Percentiles rank a stretch among this genome's conserved stretches.
phyloP scores from a whole-genome alignment of 2,329 filamentous ascomycete genomes.

The Orbilia brochopaga region DNA sequence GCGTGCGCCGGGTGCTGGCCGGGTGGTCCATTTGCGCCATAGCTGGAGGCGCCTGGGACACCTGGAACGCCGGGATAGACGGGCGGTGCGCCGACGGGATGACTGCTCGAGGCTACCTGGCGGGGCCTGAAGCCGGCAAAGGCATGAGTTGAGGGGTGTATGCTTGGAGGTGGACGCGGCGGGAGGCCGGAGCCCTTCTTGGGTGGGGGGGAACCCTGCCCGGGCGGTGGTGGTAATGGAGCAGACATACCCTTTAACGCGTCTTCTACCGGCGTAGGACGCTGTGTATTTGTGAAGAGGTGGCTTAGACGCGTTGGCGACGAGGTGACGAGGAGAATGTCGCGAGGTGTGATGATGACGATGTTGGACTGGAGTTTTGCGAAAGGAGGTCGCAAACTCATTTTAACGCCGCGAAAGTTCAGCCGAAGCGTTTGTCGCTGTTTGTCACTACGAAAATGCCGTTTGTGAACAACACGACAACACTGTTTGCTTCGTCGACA shows the following conservation, averaged over 20 bases:
- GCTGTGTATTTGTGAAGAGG: neutral
- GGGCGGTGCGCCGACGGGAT: conserved; percentile 57
- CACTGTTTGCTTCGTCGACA: conserved; percentile 17
- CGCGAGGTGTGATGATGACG: neutral
- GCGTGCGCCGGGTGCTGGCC: conserved; percentile 10
- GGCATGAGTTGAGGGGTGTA: conserved; percentile 68
- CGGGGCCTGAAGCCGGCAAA: conserved; percentile 68
- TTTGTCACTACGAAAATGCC: too few species aligned
- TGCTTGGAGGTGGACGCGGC: conserved; percentile 71
- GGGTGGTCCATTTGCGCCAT: conserved; percentile 21
- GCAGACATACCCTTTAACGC: conserved; percentile 69
- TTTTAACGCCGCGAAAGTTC: conserved; percentile 13
- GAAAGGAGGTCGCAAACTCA: conserved; percentile 33
- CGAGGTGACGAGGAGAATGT: neutral
- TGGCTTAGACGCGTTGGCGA: neutral
- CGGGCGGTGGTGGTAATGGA: conserved; percentile 85
- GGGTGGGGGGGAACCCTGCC: too few species aligned
- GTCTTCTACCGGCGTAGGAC: conserved; percentile 18
- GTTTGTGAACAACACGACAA: too few species aligned
- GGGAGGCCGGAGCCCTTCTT: conserved; percentile 59
- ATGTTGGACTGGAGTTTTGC: too few species aligned
- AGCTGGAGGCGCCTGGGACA: conserved; percentile 56
- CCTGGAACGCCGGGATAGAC: conserved; percentile 54
- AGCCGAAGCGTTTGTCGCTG: conserved; percentile 16
- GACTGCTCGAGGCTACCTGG: conserved; percentile 61